Conservation (phyloP, 169 alveolate genomes). For the Besnoitia besnoiti region DNA sequence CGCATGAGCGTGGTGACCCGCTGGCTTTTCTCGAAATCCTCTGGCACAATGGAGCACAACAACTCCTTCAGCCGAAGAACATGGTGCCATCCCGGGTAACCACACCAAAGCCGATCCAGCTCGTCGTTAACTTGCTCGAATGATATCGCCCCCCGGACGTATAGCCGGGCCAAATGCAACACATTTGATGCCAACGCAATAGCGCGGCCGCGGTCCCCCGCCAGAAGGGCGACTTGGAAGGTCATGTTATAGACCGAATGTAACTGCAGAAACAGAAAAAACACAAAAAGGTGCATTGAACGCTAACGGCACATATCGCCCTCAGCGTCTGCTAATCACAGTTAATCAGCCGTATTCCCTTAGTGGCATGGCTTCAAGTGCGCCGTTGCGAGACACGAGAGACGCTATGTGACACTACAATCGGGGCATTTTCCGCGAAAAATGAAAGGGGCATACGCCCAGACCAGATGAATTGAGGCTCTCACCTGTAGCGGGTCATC, state of each 20-base stretch:
- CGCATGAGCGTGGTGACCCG: conserved; percentile 18
- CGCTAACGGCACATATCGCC: too few relatives aligned
- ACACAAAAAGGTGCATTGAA: background rate
- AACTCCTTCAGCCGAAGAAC: conserved; percentile 41
- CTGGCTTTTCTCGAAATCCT: background rate
- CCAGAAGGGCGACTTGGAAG: conserved; percentile 54
- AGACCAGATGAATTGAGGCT: background rate
- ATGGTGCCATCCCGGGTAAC: conserved; percentile 49
- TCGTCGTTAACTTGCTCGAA: conserved; percentile 47
- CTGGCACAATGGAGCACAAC: background rate
- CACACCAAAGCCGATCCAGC: conserved; percentile 34
- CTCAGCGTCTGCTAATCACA: too few relatives aligned
- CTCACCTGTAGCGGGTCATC: conserved; percentile 61
- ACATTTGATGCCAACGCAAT: conserved; percentile 37
- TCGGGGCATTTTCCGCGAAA: too few relatives aligned
- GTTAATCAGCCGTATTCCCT: too few relatives aligned
- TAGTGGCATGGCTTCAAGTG: too few relatives aligned
- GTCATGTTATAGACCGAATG: conserved; percentile 52
- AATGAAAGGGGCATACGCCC: too few relatives aligned
- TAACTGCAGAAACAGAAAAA: background rate
- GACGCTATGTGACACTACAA: too few relatives aligned
- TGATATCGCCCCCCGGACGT: conserved; percentile 1
- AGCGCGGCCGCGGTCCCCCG: conserved; percentile 54
- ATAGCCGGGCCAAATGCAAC: conserved; percentile 48
- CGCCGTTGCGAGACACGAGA: too few relatives aligned